Base-by-base conservation (phyloP, 306 rosid genomes). In the Castanea crenata region DNA sequence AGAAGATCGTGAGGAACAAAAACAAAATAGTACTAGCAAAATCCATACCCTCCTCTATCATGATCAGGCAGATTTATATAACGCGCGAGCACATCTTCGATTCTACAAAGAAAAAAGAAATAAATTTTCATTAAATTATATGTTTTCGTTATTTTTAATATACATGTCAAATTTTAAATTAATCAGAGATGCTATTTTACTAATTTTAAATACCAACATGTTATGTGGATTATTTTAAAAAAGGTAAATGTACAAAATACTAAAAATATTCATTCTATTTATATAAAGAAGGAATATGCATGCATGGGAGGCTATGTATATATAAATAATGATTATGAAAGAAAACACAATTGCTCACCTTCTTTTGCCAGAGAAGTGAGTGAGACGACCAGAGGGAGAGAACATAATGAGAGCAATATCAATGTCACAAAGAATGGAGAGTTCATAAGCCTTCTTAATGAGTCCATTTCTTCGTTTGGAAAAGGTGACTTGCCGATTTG, bases 391-490 rank as follows among this genome's bases (percentile, higher is more conserved):
- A 0, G 95, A 92, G 2, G 92, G 84, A 61, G 97, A 90, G 82
- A 92, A 92, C 92, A 92, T 89, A 65, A 92, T 87, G 21, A 92
- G 93, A 14, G 97, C 95, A 76, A 92, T 89, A 68, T 92, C 97
- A 71, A 92, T 90, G 83, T 92, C 97, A 31, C 97, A 92, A 0
- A 92, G 88, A 72, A 92, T 78, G 32, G 97, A 89, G 55, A 92
- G 82, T 65, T 92, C 97, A 5, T 92, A 92, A 9, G 97, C 95
- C 82, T 92, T 92, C 81, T 92, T 92, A 76, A 90, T 90, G 84
- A 90, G 91, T 27, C 97, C 93, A 89, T 92, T 92, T 87, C 95
- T 86, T 21, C 97, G 92, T 19, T 92, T 92, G 4, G 97, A 92
- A 76, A 89, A 92, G 21, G 97, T 92, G 6, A 92, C 97, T 82